phyloP scores from a whole-genome alignment of 768 basidiomycete species.

The Mrakia gelida region DNA sequence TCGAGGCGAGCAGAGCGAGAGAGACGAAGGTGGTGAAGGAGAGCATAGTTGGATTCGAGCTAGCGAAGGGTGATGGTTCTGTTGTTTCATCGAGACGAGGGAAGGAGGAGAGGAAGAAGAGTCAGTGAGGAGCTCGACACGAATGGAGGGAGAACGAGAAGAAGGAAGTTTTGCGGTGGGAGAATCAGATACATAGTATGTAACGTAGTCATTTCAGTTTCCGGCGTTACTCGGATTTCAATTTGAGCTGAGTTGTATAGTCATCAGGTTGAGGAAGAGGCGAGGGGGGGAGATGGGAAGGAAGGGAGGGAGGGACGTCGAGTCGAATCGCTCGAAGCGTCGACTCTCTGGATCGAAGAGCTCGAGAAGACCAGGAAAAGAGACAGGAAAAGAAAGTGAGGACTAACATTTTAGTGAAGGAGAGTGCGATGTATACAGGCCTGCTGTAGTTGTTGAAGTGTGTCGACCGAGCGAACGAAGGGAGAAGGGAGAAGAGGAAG shows the following conservation, averaged over 20 bases:
- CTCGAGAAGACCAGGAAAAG: neutral
- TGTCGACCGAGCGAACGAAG: neutral
- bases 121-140: neutral
- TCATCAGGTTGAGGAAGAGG: neutral
- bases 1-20: slow-evolving; percentile 12
- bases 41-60: slow-evolving; percentile 11
- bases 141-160: neutral
- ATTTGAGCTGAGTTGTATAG: slow-evolving; percentile 12
- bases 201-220: neutral
- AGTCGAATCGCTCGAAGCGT: neutral
- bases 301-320: neutral
- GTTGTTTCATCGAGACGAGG: neutral
- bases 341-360: neutral
- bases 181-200: neutral
- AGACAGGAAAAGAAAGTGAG: neutral
- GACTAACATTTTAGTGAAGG: slow-evolving; percentile 4
- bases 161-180: neutral
- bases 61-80: slow-evolving; percentile 2
- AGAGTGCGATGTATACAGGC: neutral
- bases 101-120: neutral
- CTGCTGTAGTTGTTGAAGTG: neutral
- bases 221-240: neutral
- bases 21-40: neutral
- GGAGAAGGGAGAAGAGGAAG: neutral
- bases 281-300: neutral